Base-by-base conservation (phyloP, 768 basidiomycete species). In the Xerocomellus chrysenteron region DNA sequence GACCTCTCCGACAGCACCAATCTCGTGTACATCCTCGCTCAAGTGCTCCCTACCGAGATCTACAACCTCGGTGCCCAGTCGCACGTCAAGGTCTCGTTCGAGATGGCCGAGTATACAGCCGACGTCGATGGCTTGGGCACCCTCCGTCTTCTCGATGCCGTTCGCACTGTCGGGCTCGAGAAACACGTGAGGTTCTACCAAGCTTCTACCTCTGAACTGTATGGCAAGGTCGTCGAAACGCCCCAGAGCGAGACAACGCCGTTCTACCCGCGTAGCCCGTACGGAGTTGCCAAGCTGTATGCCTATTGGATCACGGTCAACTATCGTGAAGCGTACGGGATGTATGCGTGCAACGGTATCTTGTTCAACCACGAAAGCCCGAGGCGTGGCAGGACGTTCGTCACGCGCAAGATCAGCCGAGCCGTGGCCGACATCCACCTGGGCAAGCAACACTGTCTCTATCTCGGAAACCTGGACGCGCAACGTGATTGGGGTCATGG, bases 341-440 rank as follows among this genome's bases (percentile, higher is more conserved):
- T 98, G 90, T 95, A 85, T 75, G 92, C 94, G 17, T 94, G 91
- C 74, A 97, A 97, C 73, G 95, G 95, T 47, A 98, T 98, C 68
- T 75, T 98, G 64, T 98, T 97, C 85, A 97, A 98, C 71, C 95
- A 98, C 75, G 95, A 98, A 77, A 96, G 94, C 64, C 95, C 96
- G 14, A 82, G 95, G 48, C 82, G 95, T 64, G 95, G 95, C 21
- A 78, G 94, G 69, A 98, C 94, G 9, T 98, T 98, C 76, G 94
- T 98, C 63, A 97, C 95, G 41, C 81, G 94, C 68, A 98, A 98
- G 78, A 97, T 98, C 66, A 80, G 90, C 44, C 81, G 95, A 57
- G 94, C 94, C 11, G 94, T 85, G 17, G 94, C 95, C 9, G 95
- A 98, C 68, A 98, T 98, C 67, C 80, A 80, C 56, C 74, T 94